A percentile compares a stretch with the other conserved stretches of the same genome.
Conservation (phyloP, 2,329 filamentous ascomycete genomes). For the Colletotrichum australisinense region DNA sequence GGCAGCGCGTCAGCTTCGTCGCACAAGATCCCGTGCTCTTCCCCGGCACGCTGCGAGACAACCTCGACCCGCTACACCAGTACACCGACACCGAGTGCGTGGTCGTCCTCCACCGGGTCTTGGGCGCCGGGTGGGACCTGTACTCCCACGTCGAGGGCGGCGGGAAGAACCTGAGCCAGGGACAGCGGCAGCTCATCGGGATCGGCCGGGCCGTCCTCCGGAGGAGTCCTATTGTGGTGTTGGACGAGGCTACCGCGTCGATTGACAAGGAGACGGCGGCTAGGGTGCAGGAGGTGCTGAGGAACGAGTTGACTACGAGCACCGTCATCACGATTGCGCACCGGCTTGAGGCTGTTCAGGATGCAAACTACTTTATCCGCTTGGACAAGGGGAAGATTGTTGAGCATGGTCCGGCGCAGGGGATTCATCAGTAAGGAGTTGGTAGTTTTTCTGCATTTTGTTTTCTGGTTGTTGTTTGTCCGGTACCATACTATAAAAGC, state of each 20-base stretch:
- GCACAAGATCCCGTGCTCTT: slow-evolving; percentile 74
- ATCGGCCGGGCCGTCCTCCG: slow-evolving; percentile 71
- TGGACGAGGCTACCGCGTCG: slow-evolving; percentile 74
- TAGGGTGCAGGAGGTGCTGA: slow-evolving; percentile 67
- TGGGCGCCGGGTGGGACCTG: slow-evolving; percentile 62
- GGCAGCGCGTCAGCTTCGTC: slow-evolving; percentile 70
- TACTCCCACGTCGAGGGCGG: slow-evolving; percentile 66
- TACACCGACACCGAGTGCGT: slow-evolving; percentile 63
- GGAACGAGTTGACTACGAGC: slow-evolving; percentile 64
- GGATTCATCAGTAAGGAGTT: slow-evolving; percentile 6
- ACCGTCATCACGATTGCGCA: slow-evolving; percentile 77
- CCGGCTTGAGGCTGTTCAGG: slow-evolving; percentile 70
- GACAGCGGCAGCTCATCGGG: slow-evolving; percentile 71
- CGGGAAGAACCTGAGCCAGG: slow-evolving; percentile 71
- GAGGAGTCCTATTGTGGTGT: slow-evolving; percentile 68
- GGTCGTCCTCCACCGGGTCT: slow-evolving; percentile 67
- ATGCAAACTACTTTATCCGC: slow-evolving; percentile 66
- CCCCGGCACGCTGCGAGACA: slow-evolving; percentile 68
- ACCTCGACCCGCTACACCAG: slow-evolving; percentile 76
- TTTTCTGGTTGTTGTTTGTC: neutral
- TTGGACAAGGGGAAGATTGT: slow-evolving; percentile 64
- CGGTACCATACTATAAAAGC: neutral
- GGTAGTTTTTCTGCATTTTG: too few species aligned
- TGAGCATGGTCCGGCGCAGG: slow-evolving; percentile 56
- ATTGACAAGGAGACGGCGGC: slow-evolving; percentile 70